phyloP scores from a whole-genome alignment of 169 alveolate genomes.

The Sarcocystis neurona region DNA sequence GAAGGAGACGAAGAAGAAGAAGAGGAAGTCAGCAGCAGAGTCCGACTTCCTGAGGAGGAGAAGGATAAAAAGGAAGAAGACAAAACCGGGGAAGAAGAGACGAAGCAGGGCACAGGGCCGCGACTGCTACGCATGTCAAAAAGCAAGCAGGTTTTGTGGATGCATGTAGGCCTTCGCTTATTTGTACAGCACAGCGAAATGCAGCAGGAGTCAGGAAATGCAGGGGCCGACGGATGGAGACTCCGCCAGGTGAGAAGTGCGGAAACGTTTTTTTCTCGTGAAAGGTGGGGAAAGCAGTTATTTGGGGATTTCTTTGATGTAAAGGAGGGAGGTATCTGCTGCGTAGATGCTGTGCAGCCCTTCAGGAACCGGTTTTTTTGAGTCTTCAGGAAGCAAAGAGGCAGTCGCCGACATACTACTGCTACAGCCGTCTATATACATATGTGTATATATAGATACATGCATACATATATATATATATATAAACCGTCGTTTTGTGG shows the following conservation, averaged over 20 bases:
- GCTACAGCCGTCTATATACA: background rate
- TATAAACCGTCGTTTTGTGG: too few species aligned
- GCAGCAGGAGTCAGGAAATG: background rate
- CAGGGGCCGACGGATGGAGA: slow-evolving; percentile 33
- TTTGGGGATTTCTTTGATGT: too few species aligned
- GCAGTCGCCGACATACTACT: background rate
- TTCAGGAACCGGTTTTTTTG: too few species aligned
- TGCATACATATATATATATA: background rate
- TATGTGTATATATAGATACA: background rate
- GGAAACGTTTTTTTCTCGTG: too few species aligned
- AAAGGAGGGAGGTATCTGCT: too few species aligned
- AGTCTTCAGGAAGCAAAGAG: too few species aligned
- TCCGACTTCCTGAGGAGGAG: background rate
- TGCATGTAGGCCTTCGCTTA: slow-evolving; percentile 58
- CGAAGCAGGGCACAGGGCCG: too few species aligned
- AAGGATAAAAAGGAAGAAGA: background rate
- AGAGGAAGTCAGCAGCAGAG: background rate
- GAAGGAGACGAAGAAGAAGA: background rate
- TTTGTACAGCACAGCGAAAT: slow-evolving; percentile 53
- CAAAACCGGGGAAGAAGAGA: too few species aligned
- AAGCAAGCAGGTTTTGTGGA: slow-evolving; percentile 59
- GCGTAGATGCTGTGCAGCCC: too few species aligned
- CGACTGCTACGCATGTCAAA: slow-evolving; percentile 13
- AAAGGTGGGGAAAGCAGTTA: too few species aligned
- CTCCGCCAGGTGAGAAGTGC: slow-evolving; percentile 4